Base-by-base conservation (phyloP, 768 basidiomycete species). In the Tylopilus rubrobrunneus region DNA sequence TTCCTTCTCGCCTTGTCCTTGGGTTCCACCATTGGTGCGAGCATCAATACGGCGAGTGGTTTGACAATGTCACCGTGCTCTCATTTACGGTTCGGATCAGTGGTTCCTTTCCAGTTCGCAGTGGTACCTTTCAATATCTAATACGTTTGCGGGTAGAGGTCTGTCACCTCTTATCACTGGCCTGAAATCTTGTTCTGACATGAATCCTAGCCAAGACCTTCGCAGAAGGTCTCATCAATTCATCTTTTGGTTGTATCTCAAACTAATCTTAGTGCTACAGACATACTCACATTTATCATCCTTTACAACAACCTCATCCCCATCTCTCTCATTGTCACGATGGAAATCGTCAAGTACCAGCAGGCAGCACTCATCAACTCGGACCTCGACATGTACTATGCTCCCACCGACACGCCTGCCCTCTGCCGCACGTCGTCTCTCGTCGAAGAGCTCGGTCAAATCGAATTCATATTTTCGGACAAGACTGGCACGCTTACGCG, bases 241-340 rank as follows among this genome's bases (percentile, higher is more conserved):
- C 15, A 23, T 28, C 34, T 40, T 28, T 21, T 21, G 27, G 41
- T 45, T 23, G n/a, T 34, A 14, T 7, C 31, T 19, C 2, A 7
- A 10, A 14, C 62, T 61, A 37, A 51, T 51, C 52, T 48, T 45
- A 57, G 55, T 55, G 7, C 11, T 2, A 53, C 61, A 92, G 96
- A 99, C 69, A 92, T 98, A 53, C 79, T 99, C 37, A 98, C 97
- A 10, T 99, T 98, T 76, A 91, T 98, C 71, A 96, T 99, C 70
- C 79, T 98, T 39, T 98, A 98, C 78, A 98, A 98, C 76, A 99
- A 98, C 74, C 80, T 99, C 62, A 98, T 99, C 56, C 96, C 96
- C 4, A 99, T 99, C 64, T 98, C 96, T 52, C 85, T 99, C 61
- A 96, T 98, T 63, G 97, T 99, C 62, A 98, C 97, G 4, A 98